A percentile compares a stretch with the other conserved stretches of the same genome.
phyloP scores from a whole-genome alignment of 2,329 filamentous ascomycete genomes.

The Hymenoscyphus scutula region DNA sequence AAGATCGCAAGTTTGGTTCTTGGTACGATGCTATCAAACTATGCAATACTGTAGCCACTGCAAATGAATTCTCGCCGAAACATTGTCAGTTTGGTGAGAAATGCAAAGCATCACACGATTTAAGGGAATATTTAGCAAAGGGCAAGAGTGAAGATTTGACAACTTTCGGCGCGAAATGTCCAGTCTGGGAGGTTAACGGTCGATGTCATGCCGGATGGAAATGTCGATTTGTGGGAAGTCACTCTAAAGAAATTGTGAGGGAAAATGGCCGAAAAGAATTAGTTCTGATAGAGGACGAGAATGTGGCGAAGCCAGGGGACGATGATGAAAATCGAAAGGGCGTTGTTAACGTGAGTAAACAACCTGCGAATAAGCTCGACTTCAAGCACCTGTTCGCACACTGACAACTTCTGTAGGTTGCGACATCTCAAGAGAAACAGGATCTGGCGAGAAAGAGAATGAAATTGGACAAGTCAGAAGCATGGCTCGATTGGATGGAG shows the following conservation, averaged over 20 bases:
- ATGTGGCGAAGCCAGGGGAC: constrained; percentile 26
- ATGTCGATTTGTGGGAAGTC: constrained; percentile 84
- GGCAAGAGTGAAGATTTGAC: constrained; percentile 78
- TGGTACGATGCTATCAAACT: constrained; percentile 75
- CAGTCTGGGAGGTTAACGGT: constrained; percentile 73
- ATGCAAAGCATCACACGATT: constrained; percentile 79
- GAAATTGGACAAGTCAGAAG: constrained; percentile 69
- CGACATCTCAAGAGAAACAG: constrained; percentile 68
- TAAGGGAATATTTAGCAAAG: constrained; percentile 80
- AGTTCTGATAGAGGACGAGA: constrained; percentile 57
- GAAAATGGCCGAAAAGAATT: constrained; percentile 83
- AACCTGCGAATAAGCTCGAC: neutral
- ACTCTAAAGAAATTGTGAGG: constrained; percentile 75
- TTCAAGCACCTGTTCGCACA: neutral
- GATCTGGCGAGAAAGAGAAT: constrained; percentile 71
- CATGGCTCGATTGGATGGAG: constrained; percentile 76
- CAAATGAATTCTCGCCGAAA: constrained; percentile 76
- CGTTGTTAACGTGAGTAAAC: constrained; percentile 62
- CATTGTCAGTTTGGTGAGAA: constrained; percentile 75
- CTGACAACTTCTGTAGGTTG: constrained; percentile 31
- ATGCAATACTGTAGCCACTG: constrained; percentile 70
- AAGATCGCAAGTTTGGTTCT: constrained; percentile 73
- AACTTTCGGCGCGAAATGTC: constrained; percentile 75
- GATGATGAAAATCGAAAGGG: constrained; percentile 52
- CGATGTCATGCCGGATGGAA: constrained; percentile 87